These are phyloP conservation scores for Cucumis hystrix DNA, from an alignment of 306 rosid genomes.

Conservation along the genomic window DNA sequence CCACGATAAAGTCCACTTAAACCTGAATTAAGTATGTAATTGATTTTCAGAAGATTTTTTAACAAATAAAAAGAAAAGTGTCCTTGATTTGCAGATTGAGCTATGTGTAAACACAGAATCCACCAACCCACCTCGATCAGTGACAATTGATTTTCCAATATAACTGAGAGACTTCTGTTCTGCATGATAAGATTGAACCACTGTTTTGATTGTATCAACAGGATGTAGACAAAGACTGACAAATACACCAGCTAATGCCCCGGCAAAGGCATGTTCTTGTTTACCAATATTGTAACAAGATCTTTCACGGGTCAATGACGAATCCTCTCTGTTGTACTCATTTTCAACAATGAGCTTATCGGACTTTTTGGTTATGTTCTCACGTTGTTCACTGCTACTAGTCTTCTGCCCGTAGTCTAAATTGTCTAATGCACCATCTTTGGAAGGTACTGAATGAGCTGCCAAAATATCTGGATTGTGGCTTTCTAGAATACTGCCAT, in stretches of 20 bases:
- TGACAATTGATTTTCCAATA: constrained; percentile 72
- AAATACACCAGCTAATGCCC: constrained; percentile 85
- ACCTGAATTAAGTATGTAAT: constrained; percentile 38
- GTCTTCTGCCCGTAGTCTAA: constrained; percentile 16
- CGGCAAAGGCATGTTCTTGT: constrained; percentile 89
- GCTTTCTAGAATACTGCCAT: constrained; percentile 17
- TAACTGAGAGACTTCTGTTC: constrained; percentile 58
- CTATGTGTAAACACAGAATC: constrained; percentile 1
- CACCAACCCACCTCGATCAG: constrained; percentile 67
- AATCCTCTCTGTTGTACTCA: constrained; percentile 18
- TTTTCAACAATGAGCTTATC: constrained; percentile 17
- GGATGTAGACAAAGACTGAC: constrained; percentile 95
- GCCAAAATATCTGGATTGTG: constrained; percentile 22
- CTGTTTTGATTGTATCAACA: constrained; percentile 87
- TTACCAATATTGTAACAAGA: constrained; percentile 31
- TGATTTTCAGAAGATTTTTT: not conserved
- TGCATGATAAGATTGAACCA: constrained; percentile 58
- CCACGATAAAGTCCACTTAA: constrained; percentile 90
- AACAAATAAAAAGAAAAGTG: constrained; percentile 2
- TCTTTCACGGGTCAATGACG: constrained; percentile 23
- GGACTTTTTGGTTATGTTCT: constrained; percentile 18
- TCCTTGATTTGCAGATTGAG: constrained; percentile 6
- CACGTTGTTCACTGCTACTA: constrained; percentile 29
- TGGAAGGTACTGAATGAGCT: constrained; percentile 25
- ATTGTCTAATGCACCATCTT: constrained; percentile 17